These are phyloP conservation scores for Aureobasidium sp. DNA, from an alignment of 2,329 filamentous ascomycete species.

Conservation along the genomic window DNA sequence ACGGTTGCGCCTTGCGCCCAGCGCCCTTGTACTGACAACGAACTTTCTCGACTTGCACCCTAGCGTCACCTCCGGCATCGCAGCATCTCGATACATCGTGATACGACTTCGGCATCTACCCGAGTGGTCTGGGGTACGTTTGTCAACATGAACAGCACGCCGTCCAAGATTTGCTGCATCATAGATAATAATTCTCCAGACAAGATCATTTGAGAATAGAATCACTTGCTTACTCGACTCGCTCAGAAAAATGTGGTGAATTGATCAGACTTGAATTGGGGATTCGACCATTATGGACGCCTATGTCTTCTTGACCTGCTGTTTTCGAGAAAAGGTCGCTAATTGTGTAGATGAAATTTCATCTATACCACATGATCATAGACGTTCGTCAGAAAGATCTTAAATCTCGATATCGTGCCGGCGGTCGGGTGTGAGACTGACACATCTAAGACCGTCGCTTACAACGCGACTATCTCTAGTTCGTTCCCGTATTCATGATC, in stretches of 20 bases:
- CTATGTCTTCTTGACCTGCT: no score
- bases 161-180: no score
- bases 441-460: background rate
- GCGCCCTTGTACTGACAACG: background rate
- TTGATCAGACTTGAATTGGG: background rate
- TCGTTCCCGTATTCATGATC: background rate
- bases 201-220: background rate
- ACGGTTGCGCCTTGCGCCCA: background rate
- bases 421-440: background rate
- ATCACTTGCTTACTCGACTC: background rate
- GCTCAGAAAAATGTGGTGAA: background rate
- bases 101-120: conserved; percentile 7
- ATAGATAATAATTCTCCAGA: no score
- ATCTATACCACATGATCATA: background rate
- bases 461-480: background rate
- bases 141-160: background rate
- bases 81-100: background rate
- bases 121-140: background rate
- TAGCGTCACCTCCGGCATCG: conserved; percentile 10
- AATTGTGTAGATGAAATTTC: background rate
- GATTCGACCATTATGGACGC: background rate
- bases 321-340: background rate
- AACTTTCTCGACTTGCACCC: background rate
- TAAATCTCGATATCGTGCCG: no score
- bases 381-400: background rate